Evolutionary conservation across 352 stramenopile genomes (phyloP).

Genomic region (Pythium guiyangense): DNA sequence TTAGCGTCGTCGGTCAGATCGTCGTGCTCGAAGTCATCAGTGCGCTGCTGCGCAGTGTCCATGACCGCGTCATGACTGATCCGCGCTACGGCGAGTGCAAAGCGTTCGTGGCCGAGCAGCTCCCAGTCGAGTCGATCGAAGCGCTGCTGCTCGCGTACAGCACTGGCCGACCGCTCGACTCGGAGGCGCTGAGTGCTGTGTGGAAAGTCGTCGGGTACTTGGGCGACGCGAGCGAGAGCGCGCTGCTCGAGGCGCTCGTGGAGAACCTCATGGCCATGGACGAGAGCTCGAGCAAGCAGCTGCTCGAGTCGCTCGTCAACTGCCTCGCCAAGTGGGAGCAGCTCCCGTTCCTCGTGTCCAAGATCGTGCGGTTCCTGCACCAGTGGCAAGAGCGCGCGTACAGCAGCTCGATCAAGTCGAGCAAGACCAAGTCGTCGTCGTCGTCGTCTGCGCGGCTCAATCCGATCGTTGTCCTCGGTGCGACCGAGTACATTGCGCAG

Average conservation of each 20-base stretch:
- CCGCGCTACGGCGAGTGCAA: conserved; percentile 71
- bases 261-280: conserved; percentile 72
- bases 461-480: conserved; percentile 54
- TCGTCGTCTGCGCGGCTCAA: conserved; percentile 36
- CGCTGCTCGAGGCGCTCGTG: conserved; percentile 52
- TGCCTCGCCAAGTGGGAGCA: conserved; percentile 75
- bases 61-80: conserved; percentile 66
- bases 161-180: conserved; percentile 48
- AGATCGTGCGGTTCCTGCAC: conserved; percentile 51
- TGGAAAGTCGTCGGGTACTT: conserved; percentile 74
- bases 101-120: conserved; percentile 58
- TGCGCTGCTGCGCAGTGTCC: conserved; percentile 67
- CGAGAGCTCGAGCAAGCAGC: conserved; percentile 61
- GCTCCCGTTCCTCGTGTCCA: conserved; percentile 55
- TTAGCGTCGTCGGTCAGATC: conserved; percentile 63
- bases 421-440: conserved; percentile 34
- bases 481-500: conserved; percentile 61
- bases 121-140: conserved; percentile 59
- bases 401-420: conserved; percentile 10
- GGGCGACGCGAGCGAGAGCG: conserved; percentile 53
- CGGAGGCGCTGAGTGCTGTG: conserved; percentile 65
- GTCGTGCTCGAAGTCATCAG: conserved; percentile 75
- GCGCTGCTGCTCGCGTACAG: conserved; percentile 61
- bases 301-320: conserved; percentile 76
- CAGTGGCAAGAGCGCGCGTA: conserved; percentile 54